Evolutionary conservation across 495 filamentous ascomycete species (phyloP), one percentile per base, ranked within the genome.

Genomic region (Aspergillus haitiensis): DNA sequence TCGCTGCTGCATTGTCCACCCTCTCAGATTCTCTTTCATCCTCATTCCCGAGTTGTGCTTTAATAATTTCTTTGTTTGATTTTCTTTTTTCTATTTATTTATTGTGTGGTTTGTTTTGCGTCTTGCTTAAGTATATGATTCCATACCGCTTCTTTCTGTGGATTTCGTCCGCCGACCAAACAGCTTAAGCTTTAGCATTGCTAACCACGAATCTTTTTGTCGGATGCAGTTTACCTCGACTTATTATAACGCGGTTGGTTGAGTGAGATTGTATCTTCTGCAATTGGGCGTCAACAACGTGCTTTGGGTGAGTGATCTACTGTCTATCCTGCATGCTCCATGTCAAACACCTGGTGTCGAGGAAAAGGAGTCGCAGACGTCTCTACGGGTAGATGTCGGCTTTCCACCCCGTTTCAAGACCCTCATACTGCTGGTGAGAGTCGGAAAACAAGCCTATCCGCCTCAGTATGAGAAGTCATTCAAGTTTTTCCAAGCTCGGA

Each of bases 221-320:
- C 49, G 36, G 37, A 50, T 48, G 50, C 58, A 54, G 58, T 60
- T 47, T 54, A 39, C 31, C 7, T 40, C 16, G 18, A 16, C 27
- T 31, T 47, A 34, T 7, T 53, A 33, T 39, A 18, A 27, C 34
- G 33, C 58, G 35, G 40, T 40, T 54, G 18, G 10, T 35, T 54
- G 50, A 60, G 48, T 54, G 42, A 60, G 40, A 16, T 10, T 18
- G 21, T 54, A 15, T 9, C 11, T 3, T 33, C 49, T 39, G 39
- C 50, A 60, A 60, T 60, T 60, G 58, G 58, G 54, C 58, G 39
- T 54, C 32, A 39, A 40, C 50, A 48, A 48, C 40, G 50, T 54
- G 50, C 40, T 60, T 48, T 51, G 58, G 39, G 58, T 60, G 58
- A 60, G 58, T 60, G 44, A 40, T 48, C 50, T 37, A 48, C 55